These are phyloP conservation scores for Passalora sequoiae DNA, from an alignment of 2,329 filamentous ascomycete species.

Conservation along the genomic window DNA sequence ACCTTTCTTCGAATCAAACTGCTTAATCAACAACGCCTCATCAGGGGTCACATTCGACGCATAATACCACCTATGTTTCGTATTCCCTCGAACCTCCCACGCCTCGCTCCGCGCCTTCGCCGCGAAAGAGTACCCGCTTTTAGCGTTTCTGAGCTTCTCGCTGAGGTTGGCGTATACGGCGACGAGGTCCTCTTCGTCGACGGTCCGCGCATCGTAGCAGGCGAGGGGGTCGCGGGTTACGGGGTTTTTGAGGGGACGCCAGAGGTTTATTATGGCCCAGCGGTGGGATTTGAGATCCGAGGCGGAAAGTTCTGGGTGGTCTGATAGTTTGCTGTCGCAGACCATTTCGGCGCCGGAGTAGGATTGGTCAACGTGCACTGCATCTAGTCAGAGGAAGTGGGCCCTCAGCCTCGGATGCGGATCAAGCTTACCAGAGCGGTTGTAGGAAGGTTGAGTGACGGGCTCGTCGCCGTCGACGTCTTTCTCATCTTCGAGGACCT, in stretches of 20 bases:
- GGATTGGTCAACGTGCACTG: too few relatives aligned
- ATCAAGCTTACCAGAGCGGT: too few relatives aligned
- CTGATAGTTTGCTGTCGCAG: background rate
- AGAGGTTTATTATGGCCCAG: constrained; percentile 7
- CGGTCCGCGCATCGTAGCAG: constrained; percentile 6
- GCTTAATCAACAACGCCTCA: constrained; percentile 57
- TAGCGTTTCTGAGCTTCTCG: background rate
- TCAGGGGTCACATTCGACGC: constrained; percentile 58
- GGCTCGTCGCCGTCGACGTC: too few relatives aligned
- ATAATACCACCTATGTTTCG: constrained; percentile 55
- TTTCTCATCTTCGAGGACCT: too few relatives aligned
- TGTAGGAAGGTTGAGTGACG: too few relatives aligned
- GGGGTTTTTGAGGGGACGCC: constrained; percentile 4
- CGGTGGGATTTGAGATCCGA: constrained; percentile 1
- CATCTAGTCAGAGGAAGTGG: too few relatives aligned
- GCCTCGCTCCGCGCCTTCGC: background rate
- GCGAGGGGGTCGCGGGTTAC: constrained; percentile 10
- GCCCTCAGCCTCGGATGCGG: too few relatives aligned
- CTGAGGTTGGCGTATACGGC: constrained; percentile 28
- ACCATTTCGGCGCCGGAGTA: constrained; percentile 1
- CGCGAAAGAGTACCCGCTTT: background rate
- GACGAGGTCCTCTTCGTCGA: background rate
- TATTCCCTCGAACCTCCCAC: background rate
- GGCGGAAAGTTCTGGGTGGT: background rate
- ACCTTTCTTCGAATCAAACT: constrained; percentile 53